These are phyloP conservation scores for Apophysomyces variabilis DNA, from an alignment of 371 early-diverging fungal species.

Conservation along the genomic window DNA sequence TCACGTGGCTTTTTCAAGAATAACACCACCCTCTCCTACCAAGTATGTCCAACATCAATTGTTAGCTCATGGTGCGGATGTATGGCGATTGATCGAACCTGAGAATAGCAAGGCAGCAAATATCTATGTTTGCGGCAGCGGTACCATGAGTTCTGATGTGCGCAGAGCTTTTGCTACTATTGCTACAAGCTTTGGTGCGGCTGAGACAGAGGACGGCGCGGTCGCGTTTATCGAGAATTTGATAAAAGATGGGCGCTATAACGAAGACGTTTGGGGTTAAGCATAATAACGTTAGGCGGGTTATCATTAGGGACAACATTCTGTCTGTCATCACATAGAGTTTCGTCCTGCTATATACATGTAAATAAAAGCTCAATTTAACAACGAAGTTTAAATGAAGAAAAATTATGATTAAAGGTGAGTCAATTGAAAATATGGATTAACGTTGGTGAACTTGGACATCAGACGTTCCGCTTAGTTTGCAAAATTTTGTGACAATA, in stretches of 20 bases:
- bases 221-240: constrained; percentile 30
- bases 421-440: too few relatives aligned
- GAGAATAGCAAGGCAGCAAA: constrained; percentile 28
- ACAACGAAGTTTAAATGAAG: too few relatives aligned
- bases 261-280: constrained; percentile 60
- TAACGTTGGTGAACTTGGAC: too few relatives aligned
- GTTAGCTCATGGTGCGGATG: constrained; percentile 35
- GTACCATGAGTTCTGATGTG: constrained; percentile 53
- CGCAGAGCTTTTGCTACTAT: constrained; percentile 41
- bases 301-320: too few relatives aligned
- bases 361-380: too few relatives aligned
- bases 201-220: constrained; percentile 37
- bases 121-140: constrained; percentile 51
- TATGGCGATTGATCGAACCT: constrained; percentile 34
- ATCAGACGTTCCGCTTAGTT: too few relatives aligned
- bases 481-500: too few relatives aligned
- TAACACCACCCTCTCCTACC: constrained; percentile 24
- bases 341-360: too few relatives aligned
- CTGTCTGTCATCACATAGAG: too few relatives aligned
- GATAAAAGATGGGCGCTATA: constrained; percentile 41
- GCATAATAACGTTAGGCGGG: too few relatives aligned
- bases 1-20: constrained; percentile 75
- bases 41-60: constrained; percentile 54
- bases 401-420: too few relatives aligned
- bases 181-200: constrained; percentile 42